A percentile compares a stretch with the other conserved stretches of the same genome.
Conservation (phyloP, 345 rosid species). For the Erucastrum elatum region DNA sequence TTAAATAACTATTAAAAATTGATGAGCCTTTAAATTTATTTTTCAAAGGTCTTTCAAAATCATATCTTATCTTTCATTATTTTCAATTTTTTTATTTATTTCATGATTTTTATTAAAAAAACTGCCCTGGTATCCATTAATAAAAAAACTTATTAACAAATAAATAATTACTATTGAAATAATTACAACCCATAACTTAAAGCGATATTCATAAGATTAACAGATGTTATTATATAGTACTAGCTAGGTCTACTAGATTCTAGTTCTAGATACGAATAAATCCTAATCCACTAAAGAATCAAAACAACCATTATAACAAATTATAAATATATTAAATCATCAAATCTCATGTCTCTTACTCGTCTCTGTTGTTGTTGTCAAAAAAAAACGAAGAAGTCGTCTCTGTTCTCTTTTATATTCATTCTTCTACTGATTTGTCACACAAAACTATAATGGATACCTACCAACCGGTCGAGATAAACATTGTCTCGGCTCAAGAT, state of each 20-base stretch:
- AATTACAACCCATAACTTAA: background rate
- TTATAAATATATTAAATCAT: background rate
- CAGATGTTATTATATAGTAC: too few relatives aligned
- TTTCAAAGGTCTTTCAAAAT: background rate
- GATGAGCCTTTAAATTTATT: background rate
- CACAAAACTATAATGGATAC: conserved; percentile 6
- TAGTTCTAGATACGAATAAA: background rate
- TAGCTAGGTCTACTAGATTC: too few relatives aligned
- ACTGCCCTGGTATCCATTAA: background rate
- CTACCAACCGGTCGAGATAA: conserved; percentile 32
- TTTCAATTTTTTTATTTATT: background rate
- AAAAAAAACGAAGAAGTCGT: background rate
- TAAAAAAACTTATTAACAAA: background rate
- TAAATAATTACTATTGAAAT: background rate
- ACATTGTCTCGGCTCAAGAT: conserved; percentile 31
- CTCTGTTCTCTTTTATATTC: background rate
- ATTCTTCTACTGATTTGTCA: background rate
- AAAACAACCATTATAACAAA: background rate
- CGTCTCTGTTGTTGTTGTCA: too few relatives aligned
- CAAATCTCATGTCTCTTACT: background rate
- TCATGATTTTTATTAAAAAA: background rate
- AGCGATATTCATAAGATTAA: background rate
- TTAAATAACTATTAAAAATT: background rate
- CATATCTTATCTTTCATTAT: background rate
- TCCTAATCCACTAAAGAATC: background rate